Base-by-base conservation (phyloP, 2,329 filamentous ascomycete species). In the Fusarium staphyleae region DNA sequence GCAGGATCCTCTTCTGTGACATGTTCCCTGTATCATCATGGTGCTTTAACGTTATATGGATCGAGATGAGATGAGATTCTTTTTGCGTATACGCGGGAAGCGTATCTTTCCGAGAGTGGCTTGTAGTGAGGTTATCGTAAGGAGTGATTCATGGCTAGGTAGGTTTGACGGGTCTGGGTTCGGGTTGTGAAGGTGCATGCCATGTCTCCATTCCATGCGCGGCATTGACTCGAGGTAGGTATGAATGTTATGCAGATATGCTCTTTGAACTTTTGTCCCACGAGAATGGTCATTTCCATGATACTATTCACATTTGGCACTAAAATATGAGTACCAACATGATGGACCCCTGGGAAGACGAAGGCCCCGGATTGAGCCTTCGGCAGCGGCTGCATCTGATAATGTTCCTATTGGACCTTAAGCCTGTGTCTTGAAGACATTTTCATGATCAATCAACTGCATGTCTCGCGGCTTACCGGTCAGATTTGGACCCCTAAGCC, bases 141-240 rank as follows among this genome's bases (percentile, higher is more conserved):
- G 8, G 10, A 14, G n/a, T 28, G 7, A 33, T 13, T 24, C 19
- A 34, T 26, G 34, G 29, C 19, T 15, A 33, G 41, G 18, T 8
- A 34, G 33, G 18, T 30, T 45, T 3, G 39, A 24, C 43, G 19
- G 7, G 22, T 30, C 52, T 49, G 57, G 57, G 44, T 40, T 35
- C 22, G 30, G 19, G 24, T 16, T 52, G 15, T 39, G 24, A 14
- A 15, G 14, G 18, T 42, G 43, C 43, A 36, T 24, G 22, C 5
- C 22, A 24, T 36, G 43, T 29, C 43, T 36, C 32, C 43, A 18
- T 36, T 14, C 32, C 32, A 60, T 60, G 57, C 57, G 47, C 24
- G 52, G 52, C 52, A 60, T 60, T 40, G 16, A 26, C 26, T 29
- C 43, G 24, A 40, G 16, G 39, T 46, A 40, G 52, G 14, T 35